Evolutionary conservation across 768 basidiomycete species (phyloP), one percentile per base, ranked within the genome.

Genomic region (Paxillus involutus): DNA sequence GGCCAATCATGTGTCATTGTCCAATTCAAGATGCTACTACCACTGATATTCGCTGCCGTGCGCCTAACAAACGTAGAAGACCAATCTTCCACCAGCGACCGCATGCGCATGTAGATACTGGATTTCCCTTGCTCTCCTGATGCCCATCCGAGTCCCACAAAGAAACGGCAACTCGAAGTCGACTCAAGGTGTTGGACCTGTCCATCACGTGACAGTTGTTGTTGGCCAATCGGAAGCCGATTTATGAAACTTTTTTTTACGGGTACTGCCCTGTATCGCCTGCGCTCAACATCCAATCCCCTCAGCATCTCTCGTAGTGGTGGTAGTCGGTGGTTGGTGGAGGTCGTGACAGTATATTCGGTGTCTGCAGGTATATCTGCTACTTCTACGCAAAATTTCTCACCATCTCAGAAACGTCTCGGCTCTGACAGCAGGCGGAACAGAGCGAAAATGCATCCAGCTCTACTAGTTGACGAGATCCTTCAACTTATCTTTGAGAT

Each of bases 381-480:
- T 24, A 14, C 35, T 17, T 48, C 4, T 36, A 3, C 19, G 24
- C 12, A 26, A 4, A 30, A 29, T 24, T 21, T 26, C 3, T 17
- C 6, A 9, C 11, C 16, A 17, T 12, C 8, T 40, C 30, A 48
- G 37, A 39, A 33, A 26, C 11, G 33, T 24, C 13, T 52, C 26
- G 43, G 24, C 29, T 14, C 14, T 29, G 3, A 1, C 44, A n/a
- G 11, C 29, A 39, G 53, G 44, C 13, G 24, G 41, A 53, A 51
- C 32, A 32, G 16, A 19, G 12, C 17, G 47, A 39, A 26, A 36
- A 81, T 80, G 80, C 80, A 81, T 57, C 53, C 56, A 35, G 74
- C 69, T 10, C 68, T 83, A 30, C 63, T 76, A 54, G 71, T 82
- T 45, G 80, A 82, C 65, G 80, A 83, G 58, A 72, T 82, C 46